These are phyloP conservation scores for Cercophora sp. DNA, from an alignment of 495 filamentous ascomycete species.

Conservation along the genomic window DNA sequence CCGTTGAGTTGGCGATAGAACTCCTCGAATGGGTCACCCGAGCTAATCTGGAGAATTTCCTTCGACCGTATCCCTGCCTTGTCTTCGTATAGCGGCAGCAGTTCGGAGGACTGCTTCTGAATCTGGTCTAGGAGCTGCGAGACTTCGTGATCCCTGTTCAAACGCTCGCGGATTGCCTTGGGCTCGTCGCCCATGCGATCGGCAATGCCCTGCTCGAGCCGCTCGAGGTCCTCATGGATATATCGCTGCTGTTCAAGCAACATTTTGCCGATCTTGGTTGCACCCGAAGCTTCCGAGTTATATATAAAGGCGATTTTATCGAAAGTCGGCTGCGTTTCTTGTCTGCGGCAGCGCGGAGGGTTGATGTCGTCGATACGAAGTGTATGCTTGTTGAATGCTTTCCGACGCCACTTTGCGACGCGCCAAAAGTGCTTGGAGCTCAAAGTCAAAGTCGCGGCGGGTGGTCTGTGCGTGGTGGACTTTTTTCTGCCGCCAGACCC, in stretches of 20 bases:
- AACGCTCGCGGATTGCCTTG: slow-evolving; percentile 78
- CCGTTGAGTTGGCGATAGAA: slow-evolving; percentile 81
- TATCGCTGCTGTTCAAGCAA: slow-evolving; percentile 87
- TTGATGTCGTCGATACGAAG: not conserved
- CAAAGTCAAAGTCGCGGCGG: not conserved
- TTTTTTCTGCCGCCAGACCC: not conserved
- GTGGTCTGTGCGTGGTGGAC: slow-evolving; percentile 4
- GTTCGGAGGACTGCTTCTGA: slow-evolving; percentile 73
- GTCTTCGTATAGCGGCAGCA: slow-evolving; percentile 84
- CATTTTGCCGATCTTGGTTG: slow-evolving; percentile 54
- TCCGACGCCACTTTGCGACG: slow-evolving; percentile 1
- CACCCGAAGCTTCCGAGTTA: too few relatives aligned
- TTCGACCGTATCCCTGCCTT: slow-evolving; percentile 62
- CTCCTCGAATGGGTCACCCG: slow-evolving; percentile 84
- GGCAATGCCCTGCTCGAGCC: slow-evolving; percentile 87
- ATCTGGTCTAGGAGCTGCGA: slow-evolving; percentile 81
- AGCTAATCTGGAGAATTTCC: slow-evolving; percentile 79
- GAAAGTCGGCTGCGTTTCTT: not conserved
- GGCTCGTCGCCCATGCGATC: slow-evolving; percentile 86
- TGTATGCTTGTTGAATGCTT: not conserved
- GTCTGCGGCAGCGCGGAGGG: too few relatives aligned
- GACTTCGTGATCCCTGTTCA: slow-evolving; percentile 88
- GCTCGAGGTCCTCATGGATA: slow-evolving; percentile 91
- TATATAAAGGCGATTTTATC: too few relatives aligned
- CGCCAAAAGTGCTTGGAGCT: not conserved